Conservation (phyloP, 192 early-diverging fungal species). For the Linnemannia schmuckeri region DNA sequence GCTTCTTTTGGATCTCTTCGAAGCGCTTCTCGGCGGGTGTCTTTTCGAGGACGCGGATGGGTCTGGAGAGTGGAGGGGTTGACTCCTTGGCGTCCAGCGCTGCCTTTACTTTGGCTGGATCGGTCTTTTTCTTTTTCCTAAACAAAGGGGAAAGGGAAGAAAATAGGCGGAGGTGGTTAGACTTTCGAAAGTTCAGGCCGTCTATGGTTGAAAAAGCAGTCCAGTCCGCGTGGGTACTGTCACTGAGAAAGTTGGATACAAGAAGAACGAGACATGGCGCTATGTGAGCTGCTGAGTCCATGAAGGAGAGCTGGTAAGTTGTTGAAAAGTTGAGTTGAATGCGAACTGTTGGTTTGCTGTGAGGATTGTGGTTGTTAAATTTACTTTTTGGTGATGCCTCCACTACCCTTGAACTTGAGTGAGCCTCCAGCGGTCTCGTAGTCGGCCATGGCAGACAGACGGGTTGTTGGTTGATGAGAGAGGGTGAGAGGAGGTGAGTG, state of each 20-base stretch:
- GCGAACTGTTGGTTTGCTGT: background rate
- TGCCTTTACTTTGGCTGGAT: constrained; percentile 48
- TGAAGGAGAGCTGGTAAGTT: too few species aligned
- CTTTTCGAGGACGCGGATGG: constrained; percentile 61
- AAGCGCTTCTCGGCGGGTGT: constrained; percentile 81
- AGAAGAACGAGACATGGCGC: background rate
- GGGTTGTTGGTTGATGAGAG: background rate
- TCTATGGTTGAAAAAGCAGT: background rate
- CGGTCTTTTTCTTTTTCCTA: constrained; percentile 70
- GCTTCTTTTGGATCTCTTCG: constrained; percentile 73
- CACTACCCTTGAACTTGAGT: constrained; percentile 74
- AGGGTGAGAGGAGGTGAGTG: background rate
- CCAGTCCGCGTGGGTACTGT: background rate
- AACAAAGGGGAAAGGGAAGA: too few species aligned
- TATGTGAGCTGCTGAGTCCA: background rate
- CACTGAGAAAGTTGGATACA: too few species aligned
- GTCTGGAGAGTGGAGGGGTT: constrained; percentile 24
- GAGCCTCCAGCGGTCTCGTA: constrained; percentile 64
- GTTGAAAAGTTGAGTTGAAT: background rate
- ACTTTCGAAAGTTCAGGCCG: background rate
- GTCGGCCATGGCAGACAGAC: constrained; percentile 23
- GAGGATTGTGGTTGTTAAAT: background rate
- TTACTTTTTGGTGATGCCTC: constrained; percentile 65
- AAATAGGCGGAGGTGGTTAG: background rate
- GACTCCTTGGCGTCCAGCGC: constrained; percentile 36